Base-by-base conservation (phyloP, 306 rosid species). In the Pterocarpus macrocarpus region DNA sequence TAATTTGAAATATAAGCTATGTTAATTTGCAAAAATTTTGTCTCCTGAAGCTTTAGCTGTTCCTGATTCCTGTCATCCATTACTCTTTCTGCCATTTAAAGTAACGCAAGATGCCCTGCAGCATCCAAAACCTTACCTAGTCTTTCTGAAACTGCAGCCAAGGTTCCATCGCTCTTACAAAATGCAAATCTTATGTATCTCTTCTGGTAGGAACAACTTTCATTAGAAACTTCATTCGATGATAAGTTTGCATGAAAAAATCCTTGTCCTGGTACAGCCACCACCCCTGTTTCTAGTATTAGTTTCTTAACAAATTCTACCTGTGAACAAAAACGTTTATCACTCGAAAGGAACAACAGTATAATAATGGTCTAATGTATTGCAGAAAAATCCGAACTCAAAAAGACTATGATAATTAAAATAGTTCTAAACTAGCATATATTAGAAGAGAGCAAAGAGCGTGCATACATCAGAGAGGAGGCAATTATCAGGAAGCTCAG, bases 261-360 rank as follows among this genome's bases (percentile, higher is more conserved):
- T 64, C 94, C 92, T 69, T 89, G 84, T 43, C 97, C 95, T 69
- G 97, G 97, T 80, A 94, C 97, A 16, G 97, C 97, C 89, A 92
- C 98, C 80, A 94, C 91, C 35, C 93, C 97, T 0, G 92, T 95
- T 82, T 84, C 80, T 76, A 90, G 71, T 85, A 95, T 90, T 70
- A 95, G 45, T 72, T 84, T 86, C 85, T 85, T 86, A 5, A 95
- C 94, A 89, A 75, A 95, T 73, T 92, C 94, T 43, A 88, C 91
- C 97, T 95, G 90, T 34, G 62, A 86, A 64, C 5, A 32, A 14
- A 59, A 77, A 17, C 17, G 12, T 38, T 72, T 12, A 71, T 38
- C 35, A 35, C 22, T 39, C 1, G 15, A 47, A 55, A 55, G 28
- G 8, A 55, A 4, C 53, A 55, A 28, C 3, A 55, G 64, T 74